These are phyloP conservation scores for Blastobotrys attinorum DNA, from an alignment of 805 yeast species.

Conservation along the genomic window DNA sequence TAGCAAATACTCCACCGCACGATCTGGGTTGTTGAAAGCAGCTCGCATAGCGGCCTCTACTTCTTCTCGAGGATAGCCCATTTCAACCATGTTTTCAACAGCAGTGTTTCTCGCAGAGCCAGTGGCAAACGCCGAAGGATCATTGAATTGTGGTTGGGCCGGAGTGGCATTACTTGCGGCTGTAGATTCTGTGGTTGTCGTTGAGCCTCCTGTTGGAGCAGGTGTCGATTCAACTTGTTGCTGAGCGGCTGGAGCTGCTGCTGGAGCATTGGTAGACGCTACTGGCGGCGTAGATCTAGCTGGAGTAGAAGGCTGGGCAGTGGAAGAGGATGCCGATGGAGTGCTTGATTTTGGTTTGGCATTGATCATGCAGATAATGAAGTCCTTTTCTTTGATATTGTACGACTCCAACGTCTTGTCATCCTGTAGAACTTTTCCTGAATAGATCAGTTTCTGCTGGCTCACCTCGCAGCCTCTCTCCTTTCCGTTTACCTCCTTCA, in stretches of 20 bases:
- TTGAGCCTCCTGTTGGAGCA: conserved; percentile 17
- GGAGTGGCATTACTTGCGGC: conserved; percentile 25
- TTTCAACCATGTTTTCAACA: conserved; percentile 76
- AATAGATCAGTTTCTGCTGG: conserved; percentile 83
- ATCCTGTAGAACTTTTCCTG: conserved; percentile 85
- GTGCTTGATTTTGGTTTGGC: conserved; percentile 34
- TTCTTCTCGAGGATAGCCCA: conserved; percentile 88
- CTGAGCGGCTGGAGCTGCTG: conserved; percentile 21
- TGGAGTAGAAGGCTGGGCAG: conserved; percentile 17
- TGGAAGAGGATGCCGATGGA: conserved; percentile 20
- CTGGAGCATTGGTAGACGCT: conserved; percentile 11
- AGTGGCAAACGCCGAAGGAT: conserved; percentile 43
- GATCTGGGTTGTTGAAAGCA: conserved; percentile 94
- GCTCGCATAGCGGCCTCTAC: conserved; percentile 89
- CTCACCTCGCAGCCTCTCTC: conserved; percentile 59
- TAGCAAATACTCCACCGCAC: conserved; percentile 91
- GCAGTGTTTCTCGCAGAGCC: conserved; percentile 76
- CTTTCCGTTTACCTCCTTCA: conserved; percentile 45
- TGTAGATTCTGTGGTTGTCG: conserved; percentile 23
- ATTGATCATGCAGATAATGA: conserved; percentile 86
- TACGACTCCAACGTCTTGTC: conserved; percentile 63
- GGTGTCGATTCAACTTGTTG: conserved; percentile 21
- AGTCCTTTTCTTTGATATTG: conserved; percentile 77
- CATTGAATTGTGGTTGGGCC: conserved; percentile 23
- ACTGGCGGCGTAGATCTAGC: conserved; percentile 10